Evolutionary conservation across 2,329 filamentous ascomycete genomes (phyloP), one percentile per base, ranked within the genome.

Genomic region (Fusarium drepaniforme): DNA sequence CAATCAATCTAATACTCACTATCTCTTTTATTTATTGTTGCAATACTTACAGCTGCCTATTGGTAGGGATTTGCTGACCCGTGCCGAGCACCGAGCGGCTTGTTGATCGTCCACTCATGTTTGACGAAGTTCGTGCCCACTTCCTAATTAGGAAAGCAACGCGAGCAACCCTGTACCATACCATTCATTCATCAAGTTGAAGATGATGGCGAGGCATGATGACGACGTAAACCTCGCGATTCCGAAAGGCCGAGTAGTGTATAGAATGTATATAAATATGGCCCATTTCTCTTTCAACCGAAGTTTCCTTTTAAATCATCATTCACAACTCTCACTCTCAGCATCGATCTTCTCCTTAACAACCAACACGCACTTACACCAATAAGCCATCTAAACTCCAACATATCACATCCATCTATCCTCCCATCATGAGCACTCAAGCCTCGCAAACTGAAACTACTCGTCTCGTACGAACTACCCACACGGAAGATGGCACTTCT

Each of bases 141-240:
- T 74, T 68, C 72, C 67, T 51, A 66, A 71, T 74, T 60, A 57
- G 67, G 72, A 68, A 74, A 69, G 70, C 35, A 37, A 25, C 70
- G 65, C 70, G 69, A 72, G 56, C 40, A 72, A 68, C 69, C 69
- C 49, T 72, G 68, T 30, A 60, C 18, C 37, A 30, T 66, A 7
- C 30, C 30, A 33, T 33, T 12, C 30, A 33, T 33, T 33, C 21
- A 15, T 46, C 12, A 21, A 59, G 42, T 62, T 71, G 68, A 64
- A 51, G 35, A 66, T 28, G 33, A 71, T 44, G 15, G 13, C n/a
- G 3, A 49, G 33, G 30, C 16, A 59, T 9, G 30, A 72, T 49
- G 23, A 35, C 23, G 21, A 13, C 35, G 21, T 60, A 35, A 51
- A 1, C 8, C 38, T 72, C 59, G 59, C 53, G 68, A 64, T 60